Percentiles rank a stretch among this genome's conserved stretches.
phyloP scores from a whole-genome alignment of 2,329 filamentous ascomycete genomes.

The Lecanosticta acicola region DNA sequence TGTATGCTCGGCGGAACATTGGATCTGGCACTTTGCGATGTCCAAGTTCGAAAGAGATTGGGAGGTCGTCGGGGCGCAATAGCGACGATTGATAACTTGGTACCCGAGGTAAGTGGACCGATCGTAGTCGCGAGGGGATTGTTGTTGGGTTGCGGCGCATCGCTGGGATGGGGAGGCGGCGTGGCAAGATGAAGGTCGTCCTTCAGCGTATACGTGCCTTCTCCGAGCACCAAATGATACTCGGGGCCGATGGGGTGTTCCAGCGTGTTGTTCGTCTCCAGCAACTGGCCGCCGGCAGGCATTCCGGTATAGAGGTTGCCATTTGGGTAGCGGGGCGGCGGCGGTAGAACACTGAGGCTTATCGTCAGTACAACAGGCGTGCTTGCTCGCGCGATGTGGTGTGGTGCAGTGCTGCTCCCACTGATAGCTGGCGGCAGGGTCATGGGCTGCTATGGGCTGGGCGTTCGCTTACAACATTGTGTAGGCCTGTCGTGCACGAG shows the following conservation, averaged over 20 bases:
- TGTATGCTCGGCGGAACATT: constrained; percentile 43
- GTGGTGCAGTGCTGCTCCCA: not conserved
- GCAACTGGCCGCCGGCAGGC: constrained; percentile 64
- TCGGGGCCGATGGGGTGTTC: constrained; percentile 74
- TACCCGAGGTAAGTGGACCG: constrained; percentile 76
- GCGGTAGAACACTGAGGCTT: constrained; percentile 20
- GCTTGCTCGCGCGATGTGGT: not conserved
- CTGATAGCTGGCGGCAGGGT: not conserved
- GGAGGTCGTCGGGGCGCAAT: constrained; percentile 53
- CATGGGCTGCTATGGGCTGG: not conserved
- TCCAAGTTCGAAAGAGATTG: constrained; percentile 38
- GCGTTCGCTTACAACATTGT: not conserved
- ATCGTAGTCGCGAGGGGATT: constrained; percentile 86
- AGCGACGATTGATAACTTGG: constrained; percentile 72
- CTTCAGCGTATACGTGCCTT: constrained; percentile 86
- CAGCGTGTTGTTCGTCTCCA: constrained; percentile 91
- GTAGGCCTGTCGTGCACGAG: not conserved
- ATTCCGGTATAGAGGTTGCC: constrained; percentile 62
- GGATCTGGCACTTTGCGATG: constrained; percentile 34
- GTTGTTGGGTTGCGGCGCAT: constrained; percentile 77
- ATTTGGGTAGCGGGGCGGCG: constrained; percentile 62
- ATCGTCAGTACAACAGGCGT: constrained; percentile 7
- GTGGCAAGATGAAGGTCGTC: constrained; percentile 91
- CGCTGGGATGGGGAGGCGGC: constrained; percentile 90
- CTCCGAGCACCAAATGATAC: constrained; percentile 85